Evolutionary conservation across 2,329 filamentous ascomycete species (phyloP).

Genomic region (Clarireedia sp.): DNA sequence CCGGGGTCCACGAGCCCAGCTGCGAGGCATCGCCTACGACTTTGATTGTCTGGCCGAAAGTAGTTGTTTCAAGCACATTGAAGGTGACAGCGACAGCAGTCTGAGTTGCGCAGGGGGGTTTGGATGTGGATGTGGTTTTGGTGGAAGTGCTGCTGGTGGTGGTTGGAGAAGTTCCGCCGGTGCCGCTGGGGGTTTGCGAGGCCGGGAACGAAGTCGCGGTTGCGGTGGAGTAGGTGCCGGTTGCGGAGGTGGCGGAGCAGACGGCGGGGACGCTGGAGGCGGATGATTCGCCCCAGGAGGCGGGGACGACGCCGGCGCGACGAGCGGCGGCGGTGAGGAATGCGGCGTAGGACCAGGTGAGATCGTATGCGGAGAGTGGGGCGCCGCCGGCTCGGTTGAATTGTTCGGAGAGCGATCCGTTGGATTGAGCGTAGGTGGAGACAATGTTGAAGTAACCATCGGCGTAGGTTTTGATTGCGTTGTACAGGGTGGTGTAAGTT

Average conservation of each 20-base stretch:
- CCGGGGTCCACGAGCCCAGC: slow-evolving; percentile 56
- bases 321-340: slow-evolving; percentile 57
- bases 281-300: slow-evolving; percentile 45
- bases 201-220: slow-evolving; percentile 41
- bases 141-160: slow-evolving; percentile 12
- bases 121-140: slow-evolving; percentile 23
- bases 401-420: slow-evolving; percentile 62
- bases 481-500: slow-evolving; percentile 55
- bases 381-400: slow-evolving; percentile 46
- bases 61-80: slow-evolving; percentile 48
- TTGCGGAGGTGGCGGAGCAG: slow-evolving; percentile 40
- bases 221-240: slow-evolving; percentile 42
- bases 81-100: slow-evolving; percentile 55
- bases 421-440: slow-evolving; percentile 42
- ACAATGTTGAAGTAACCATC: slow-evolving; percentile 47
- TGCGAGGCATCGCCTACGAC: slow-evolving; percentile 50
- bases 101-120: slow-evolving; percentile 32
- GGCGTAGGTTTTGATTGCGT: slow-evolving; percentile 55
- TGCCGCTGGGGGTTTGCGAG: slow-evolving; percentile 23
- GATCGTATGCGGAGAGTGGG: slow-evolving; percentile 55
- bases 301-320: slow-evolving; percentile 46
- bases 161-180: slow-evolving; percentile 3
- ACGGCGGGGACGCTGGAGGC: slow-evolving; percentile 40
- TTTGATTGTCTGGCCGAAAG: slow-evolving; percentile 56
- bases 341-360: slow-evolving; percentile 68